phyloP scores from a whole-genome alignment of 345 rosid species.

The Hibiscus trionum region DNA sequence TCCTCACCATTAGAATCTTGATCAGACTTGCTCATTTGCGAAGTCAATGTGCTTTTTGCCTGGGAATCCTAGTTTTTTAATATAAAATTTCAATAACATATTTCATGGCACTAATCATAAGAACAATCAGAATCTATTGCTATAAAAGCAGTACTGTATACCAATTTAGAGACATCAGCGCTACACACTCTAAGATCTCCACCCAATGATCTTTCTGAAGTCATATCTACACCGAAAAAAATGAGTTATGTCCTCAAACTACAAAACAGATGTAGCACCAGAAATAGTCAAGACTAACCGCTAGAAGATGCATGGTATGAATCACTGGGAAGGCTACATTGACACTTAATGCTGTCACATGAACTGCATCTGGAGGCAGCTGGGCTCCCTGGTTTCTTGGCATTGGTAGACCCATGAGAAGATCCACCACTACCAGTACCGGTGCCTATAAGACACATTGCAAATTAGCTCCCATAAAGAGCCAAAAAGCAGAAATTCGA shows the following conservation, averaged over 20 bases:
- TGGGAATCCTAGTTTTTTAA: constrained; percentile 31
- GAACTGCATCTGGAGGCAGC: constrained; percentile 34
- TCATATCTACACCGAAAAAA: constrained; percentile 26
- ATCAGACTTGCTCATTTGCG: constrained; percentile 52
- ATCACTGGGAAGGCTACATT: constrained; percentile 31
- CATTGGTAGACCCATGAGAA: constrained; percentile 21
- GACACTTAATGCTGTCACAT: constrained; percentile 31
- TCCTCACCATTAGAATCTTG: constrained; percentile 67
- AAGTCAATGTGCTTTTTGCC: constrained; percentile 32
- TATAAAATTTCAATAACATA: neutral
- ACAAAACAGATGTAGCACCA: neutral
- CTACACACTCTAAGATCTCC: constrained; percentile 26
- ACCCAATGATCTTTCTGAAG: constrained; percentile 33
- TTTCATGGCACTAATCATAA: neutral
- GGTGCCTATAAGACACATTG: constrained; percentile 21
- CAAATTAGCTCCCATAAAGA: constrained; percentile 22
- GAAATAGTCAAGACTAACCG: constrained; percentile 17
- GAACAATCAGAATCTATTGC: neutral
- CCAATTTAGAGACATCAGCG: constrained; percentile 39
- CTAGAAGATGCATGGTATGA: constrained; percentile 31
- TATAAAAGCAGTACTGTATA: constrained; percentile 14
- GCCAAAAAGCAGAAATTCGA: constrained; percentile 33
- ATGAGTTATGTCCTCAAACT: neutral
- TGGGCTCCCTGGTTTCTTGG: constrained; percentile 23
- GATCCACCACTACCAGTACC: constrained; percentile 15